phyloP scores from a whole-genome alignment of 768 basidiomycete genomes.

The Rubroboletus satanas region DNA sequence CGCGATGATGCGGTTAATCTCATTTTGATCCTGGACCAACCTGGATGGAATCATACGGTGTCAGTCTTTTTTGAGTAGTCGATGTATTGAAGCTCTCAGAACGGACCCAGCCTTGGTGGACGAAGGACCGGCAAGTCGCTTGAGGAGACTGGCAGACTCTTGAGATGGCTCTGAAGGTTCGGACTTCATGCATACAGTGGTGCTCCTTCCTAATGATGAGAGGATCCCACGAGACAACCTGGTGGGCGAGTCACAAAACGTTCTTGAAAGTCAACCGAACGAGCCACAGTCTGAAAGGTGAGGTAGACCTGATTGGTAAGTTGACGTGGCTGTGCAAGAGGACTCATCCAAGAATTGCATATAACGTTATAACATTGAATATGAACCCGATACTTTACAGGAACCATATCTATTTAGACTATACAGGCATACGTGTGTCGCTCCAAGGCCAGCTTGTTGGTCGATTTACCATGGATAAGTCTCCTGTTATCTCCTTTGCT shows the following conservation, averaged over 20 bases:
- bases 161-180: slow-evolving; percentile 44
- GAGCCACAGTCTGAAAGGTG: too few species aligned
- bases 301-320: too few species aligned
- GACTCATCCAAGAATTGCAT: background rate
- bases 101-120: slow-evolving; percentile 85
- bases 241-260: background rate
- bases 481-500: background rate
- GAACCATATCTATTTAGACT: background rate
- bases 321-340: slow-evolving; percentile 6
- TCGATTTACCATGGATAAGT: background rate
- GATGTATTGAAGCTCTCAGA: background rate
- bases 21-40: slow-evolving; percentile 71
- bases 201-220: background rate
- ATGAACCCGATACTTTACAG: background rate
- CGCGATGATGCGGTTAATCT: slow-evolving; percentile 85
- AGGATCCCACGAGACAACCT: background rate
- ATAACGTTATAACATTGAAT: background rate
- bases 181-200: slow-evolving; percentile 17
- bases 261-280: background rate
- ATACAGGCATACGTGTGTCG: background rate
- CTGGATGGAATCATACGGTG: slow-evolving; percentile 31
- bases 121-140: slow-evolving; percentile 82
- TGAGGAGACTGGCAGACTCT: slow-evolving; percentile 65
- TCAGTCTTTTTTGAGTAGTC: slow-evolving; percentile 8
- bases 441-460: slow-evolving; percentile 13